Conservation (phyloP, 2,329 filamentous ascomycete genomes). For the Tolypocladium ovalisporum region DNA sequence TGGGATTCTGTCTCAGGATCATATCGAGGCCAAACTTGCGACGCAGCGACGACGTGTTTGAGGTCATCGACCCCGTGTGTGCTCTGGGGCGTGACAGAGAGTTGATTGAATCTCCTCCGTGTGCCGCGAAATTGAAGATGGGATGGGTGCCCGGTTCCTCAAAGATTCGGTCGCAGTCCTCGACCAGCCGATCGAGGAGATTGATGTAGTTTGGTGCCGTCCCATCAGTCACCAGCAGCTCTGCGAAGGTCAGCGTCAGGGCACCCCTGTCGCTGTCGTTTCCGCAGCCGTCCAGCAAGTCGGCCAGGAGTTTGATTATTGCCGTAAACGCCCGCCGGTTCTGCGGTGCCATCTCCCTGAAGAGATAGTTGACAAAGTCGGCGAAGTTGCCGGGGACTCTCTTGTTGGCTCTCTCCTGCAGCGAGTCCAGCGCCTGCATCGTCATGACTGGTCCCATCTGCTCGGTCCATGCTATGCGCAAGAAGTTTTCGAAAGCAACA, state of each 20-base stretch:
- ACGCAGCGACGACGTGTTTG: conserved; percentile 76
- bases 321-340: conserved; percentile 70
- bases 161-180: conserved; percentile 84
- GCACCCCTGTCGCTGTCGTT: conserved; percentile 87
- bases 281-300: conserved; percentile 77
- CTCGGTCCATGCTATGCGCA: conserved; percentile 78
- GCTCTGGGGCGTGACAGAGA: conserved; percentile 46
- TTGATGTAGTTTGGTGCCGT: conserved; percentile 78
- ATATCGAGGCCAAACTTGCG: conserved; percentile 74
- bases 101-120: conserved; percentile 47
- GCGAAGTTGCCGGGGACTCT: conserved; percentile 63
- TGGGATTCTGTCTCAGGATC: conserved; percentile 69
- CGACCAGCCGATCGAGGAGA: conserved; percentile 75
- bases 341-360: conserved; percentile 56
- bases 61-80: conserved; percentile 65
- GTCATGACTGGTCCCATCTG: conserved; percentile 80
- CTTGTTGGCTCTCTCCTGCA: conserved; percentile 60
- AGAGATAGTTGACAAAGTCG: conserved; percentile 55
- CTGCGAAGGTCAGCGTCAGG: conserved; percentile 78
- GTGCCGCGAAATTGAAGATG: conserved; percentile 24
- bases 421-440: conserved; percentile 54
- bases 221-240: conserved; percentile 69
- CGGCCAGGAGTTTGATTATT: conserved; percentile 75
- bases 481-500: conserved; percentile 86
- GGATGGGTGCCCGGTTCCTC: conserved; percentile 44